phyloP scores from a whole-genome alignment of 2,329 filamentous ascomycete species.

The Cytospora piceicola region DNA sequence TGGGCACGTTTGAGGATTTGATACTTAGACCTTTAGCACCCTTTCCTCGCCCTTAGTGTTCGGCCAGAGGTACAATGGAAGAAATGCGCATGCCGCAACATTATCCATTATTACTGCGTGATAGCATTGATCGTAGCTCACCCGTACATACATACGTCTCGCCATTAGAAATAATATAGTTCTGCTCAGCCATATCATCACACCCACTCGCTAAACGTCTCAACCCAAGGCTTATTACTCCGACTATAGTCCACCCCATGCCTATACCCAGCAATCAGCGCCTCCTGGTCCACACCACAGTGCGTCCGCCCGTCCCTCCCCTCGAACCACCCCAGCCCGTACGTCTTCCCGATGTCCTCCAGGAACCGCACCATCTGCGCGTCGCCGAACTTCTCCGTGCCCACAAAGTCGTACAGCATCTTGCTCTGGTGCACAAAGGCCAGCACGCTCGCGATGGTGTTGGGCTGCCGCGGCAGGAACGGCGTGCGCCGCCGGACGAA shows the following conservation, averaged over 20 bases:
- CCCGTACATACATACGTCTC: neutral
- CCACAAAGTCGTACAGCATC: slow-evolving; percentile 77
- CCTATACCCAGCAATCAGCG: slow-evolving; percentile 66
- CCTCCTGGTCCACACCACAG: slow-evolving; percentile 78
- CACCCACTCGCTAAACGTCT: slow-evolving; percentile 44
- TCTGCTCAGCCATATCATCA: slow-evolving; percentile 21
- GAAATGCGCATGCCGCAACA: neutral
- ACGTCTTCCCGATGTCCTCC: slow-evolving; percentile 64
- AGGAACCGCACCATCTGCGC: slow-evolving; percentile 65
- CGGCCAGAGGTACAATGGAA: neutral
- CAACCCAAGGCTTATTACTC: slow-evolving; percentile 57
- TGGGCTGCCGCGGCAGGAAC: slow-evolving; percentile 77
- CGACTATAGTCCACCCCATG: slow-evolving; percentile 59
- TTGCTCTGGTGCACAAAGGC: slow-evolving; percentile 80
- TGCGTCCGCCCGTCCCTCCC: slow-evolving; percentile 75
- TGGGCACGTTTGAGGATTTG: neutral
- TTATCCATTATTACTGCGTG: neutral
- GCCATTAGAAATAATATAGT: neutral
- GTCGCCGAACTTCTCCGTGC: slow-evolving; percentile 65
- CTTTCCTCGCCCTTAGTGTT: too few relatives aligned
- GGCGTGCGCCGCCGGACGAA: slow-evolving; percentile 66
- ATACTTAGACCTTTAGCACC: neutral
- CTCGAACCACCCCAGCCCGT: slow-evolving; percentile 77
- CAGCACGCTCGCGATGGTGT: slow-evolving; percentile 75
- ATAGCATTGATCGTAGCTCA: neutral